Conservation (phyloP, 2,329 filamentous ascomycete genomes). For the Thielaviopsis punctulata region DNA sequence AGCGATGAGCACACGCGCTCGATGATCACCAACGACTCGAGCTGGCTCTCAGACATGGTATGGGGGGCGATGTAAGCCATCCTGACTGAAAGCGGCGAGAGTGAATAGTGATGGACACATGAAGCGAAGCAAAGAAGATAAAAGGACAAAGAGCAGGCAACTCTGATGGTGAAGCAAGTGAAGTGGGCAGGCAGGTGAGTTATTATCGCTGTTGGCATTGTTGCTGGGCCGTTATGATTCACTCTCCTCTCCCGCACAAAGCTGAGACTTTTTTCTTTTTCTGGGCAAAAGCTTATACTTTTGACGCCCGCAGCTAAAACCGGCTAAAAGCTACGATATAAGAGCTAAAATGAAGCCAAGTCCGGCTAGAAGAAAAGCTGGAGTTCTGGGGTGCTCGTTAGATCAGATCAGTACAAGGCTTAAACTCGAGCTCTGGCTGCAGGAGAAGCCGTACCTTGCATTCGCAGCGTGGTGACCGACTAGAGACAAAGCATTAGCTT, state of each 20-base stretch:
- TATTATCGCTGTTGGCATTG: too few relatives aligned
- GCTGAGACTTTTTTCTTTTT: not conserved
- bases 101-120: not conserved
- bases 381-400: too few relatives aligned
- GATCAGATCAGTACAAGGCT: too few relatives aligned
- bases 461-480: too few relatives aligned
- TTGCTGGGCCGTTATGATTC: not conserved
- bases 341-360: too few relatives aligned
- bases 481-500: too few relatives aligned
- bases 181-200: not conserved
- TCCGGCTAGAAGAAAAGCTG: too few relatives aligned
- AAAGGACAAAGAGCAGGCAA: not conserved
- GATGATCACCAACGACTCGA: constrained; percentile 39
- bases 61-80: constrained; percentile 26
- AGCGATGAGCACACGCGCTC: constrained; percentile 54
- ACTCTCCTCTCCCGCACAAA: not conserved
- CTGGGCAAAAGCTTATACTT: too few relatives aligned
- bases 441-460: too few relatives aligned
- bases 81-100: not conserved
- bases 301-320: too few relatives aligned
- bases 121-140: not conserved
- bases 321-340: too few relatives aligned
- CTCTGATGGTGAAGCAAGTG: not conserved
- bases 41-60: constrained; percentile 19
- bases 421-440: too few relatives aligned